phyloP scores from a whole-genome alignment of 2,329 filamentous ascomycete species.

The Exophiala aquamarina region DNA sequence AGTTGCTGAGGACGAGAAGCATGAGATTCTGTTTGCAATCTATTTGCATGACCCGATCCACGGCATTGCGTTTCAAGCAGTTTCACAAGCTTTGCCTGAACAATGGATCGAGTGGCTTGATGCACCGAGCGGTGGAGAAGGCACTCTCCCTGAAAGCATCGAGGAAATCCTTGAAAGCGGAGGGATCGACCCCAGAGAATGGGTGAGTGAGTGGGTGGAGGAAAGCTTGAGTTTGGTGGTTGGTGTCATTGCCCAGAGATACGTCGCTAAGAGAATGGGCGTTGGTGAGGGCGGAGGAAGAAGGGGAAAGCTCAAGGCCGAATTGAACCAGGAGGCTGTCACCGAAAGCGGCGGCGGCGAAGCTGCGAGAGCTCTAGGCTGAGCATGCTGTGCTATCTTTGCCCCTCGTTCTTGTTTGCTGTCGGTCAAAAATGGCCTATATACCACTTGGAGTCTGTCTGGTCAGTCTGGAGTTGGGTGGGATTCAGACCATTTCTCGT shows the following conservation, averaged over 20 bases:
- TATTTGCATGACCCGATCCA: slow-evolving; percentile 86
- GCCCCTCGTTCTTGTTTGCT: not conserved
- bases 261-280: slow-evolving; percentile 93
- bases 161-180: slow-evolving; percentile 73
- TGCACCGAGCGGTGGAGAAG: slow-evolving; percentile 54
- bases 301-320: slow-evolving; percentile 53
- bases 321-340: slow-evolving; percentile 54
- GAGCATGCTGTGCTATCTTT: slow-evolving; percentile 17
- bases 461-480: not conserved
- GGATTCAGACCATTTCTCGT: not conserved
- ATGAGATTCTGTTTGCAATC: slow-evolving; percentile 73
- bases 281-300: slow-evolving; percentile 77
- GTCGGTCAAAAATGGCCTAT: not conserved
- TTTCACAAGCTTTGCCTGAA: slow-evolving; percentile 80
- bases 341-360: slow-evolving; percentile 61
- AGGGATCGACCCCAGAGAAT: slow-evolving; percentile 88
- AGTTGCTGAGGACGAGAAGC: slow-evolving; percentile 39
- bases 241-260: slow-evolving; percentile 87
- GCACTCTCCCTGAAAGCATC: slow-evolving; percentile 76
- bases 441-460: slow-evolving; percentile 1
- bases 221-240: slow-evolving; percentile 76
- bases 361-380: slow-evolving; percentile 54
- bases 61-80: slow-evolving; percentile 77
- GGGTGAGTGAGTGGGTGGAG: slow-evolving; percentile 97
- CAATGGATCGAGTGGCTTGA: slow-evolving; percentile 94